Evolutionary conservation across 2,329 filamentous ascomycete species (phyloP).

Genomic region (Rhexocercosporidium sp.): DNA sequence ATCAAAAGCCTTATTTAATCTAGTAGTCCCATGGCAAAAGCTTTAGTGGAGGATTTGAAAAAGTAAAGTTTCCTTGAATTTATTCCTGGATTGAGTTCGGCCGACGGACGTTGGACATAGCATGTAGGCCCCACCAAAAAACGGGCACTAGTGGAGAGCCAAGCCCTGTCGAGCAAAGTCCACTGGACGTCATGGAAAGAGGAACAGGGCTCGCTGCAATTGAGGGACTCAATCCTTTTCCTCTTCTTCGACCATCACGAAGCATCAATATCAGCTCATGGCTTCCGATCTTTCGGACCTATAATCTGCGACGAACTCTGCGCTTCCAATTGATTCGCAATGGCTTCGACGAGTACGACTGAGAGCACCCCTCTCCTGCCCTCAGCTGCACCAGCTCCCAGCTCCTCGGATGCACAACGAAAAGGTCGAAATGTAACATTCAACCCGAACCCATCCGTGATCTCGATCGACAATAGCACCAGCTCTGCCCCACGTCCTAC

Average conservation of each 20-base stretch:
- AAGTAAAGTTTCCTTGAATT: too few species aligned
- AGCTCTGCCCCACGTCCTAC: constrained; percentile 50
- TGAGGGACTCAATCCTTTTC: neutral
- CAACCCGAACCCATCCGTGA: constrained; percentile 70
- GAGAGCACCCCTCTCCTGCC: constrained; percentile 35
- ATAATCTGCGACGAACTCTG: constrained; percentile 11
- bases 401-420: constrained; percentile 26
- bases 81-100: too few species aligned
- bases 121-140: neutral
- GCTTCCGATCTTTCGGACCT: constrained; percentile 9
- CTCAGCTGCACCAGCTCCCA: constrained; percentile 18
- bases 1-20: too few species aligned
- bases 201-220: neutral
- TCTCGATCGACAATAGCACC: constrained; percentile 58
- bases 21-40: too few species aligned
- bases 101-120: neutral
- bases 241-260: neutral
- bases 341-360: constrained; percentile 33
- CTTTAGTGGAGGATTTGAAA: too few species aligned
- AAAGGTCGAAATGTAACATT: constrained; percentile 71
- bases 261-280: constrained; percentile 17
- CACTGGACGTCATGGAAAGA: constrained; percentile 1
- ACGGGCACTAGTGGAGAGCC: constrained; percentile 3
- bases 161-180: constrained; percentile 12
- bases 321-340: constrained; percentile 20